Evolutionary conservation across 2,329 filamentous ascomycete species (phyloP), one percentile per base, ranked within the genome.

Genomic region (Trichoderma atrobrunneum): DNA sequence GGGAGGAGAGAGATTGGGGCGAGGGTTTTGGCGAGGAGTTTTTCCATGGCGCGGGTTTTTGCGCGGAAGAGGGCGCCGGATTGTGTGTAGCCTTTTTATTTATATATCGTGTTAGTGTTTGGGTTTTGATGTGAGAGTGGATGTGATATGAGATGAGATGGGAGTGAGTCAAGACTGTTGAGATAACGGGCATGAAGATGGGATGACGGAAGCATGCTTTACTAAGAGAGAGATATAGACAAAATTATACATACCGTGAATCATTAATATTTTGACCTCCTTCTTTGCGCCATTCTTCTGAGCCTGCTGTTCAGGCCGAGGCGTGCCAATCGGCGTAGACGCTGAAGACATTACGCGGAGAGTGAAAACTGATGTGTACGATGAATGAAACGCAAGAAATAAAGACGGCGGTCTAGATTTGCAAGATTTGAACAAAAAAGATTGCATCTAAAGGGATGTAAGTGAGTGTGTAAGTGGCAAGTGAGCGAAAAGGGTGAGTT

Each of bases 21-120:
- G 74, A 98, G 92, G 32, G 89, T 84, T 79, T 97, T 97, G 73
- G 85, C 81, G 72, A 98, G 87, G 69, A 91, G 85, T 81, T 98
- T 97, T 77, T 94, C 90, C 1, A 98, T 86, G 12, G 93, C 93
- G 80, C 94, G 93, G 60, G 93, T 97, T 84, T 98, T 98, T 81
- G 91, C 89, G 80, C 90, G 91, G 88, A 98, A 98, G 74, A 94
- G 85, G 5, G 91, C 82, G 5, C 95, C 94, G 32, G 93, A 97
- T 85, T 98, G 95, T 8, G 95, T 97, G 87, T 91, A 98, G 81
- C 95, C 92, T 91, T 71, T 12, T 30, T 6, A 0, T 7, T 28
- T 11, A n/a, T n/a, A 32, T 24, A 14, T 28, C 14, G 4, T 65
- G 39, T 64, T 26, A 51, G 36, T 34, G 7, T 24, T 14, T 34